A percentile compares a stretch with the other conserved stretches of the same genome.
These are phyloP conservation scores for Nymphaea thermarum DNA, from an alignment of 164 flowering plant genomes.

Conservation along the genomic window DNA sequence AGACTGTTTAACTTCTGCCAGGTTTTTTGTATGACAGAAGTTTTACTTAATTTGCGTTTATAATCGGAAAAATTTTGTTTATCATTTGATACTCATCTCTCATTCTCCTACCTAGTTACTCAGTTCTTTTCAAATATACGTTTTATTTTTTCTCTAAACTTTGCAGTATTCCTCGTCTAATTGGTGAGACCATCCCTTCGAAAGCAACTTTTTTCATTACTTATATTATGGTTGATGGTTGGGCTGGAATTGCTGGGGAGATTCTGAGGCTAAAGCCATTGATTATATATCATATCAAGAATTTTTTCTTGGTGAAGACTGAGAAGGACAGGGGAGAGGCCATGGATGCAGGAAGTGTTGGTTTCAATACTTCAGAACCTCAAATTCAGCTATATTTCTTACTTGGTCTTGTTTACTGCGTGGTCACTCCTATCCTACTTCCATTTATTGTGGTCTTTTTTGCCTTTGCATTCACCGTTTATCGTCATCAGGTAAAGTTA, in stretches of 20 bases:
- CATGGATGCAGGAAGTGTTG: slow-evolving; percentile 91
- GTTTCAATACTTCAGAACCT: slow-evolving; percentile 70
- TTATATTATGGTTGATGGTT: slow-evolving; percentile 92
- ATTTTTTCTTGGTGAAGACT: slow-evolving; percentile 71
- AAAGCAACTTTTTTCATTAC: slow-evolving; percentile 95
- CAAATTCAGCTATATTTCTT: slow-evolving; percentile 84
- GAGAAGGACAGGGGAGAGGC: slow-evolving; percentile 81
- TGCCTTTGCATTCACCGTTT: slow-evolving; percentile 63
- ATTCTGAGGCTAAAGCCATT: slow-evolving; percentile 66
- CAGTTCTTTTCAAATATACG: too few relatives aligned
- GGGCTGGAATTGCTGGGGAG: slow-evolving; percentile 93
- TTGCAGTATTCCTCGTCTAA: slow-evolving; percentile 63
- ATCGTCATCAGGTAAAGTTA: slow-evolving; percentile 72
- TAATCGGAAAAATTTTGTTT: too few relatives aligned
- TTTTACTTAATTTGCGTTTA: too few relatives aligned
- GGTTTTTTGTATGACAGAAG: too few relatives aligned
- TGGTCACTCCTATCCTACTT: slow-evolving; percentile 63
- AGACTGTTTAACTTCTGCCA: too few relatives aligned
- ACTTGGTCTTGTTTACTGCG: slow-evolving; percentile 82
- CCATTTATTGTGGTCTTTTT: slow-evolving; percentile 85
- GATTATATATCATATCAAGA: slow-evolving; percentile 62
- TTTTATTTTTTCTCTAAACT: not conserved
- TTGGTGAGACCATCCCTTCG: slow-evolving; percentile 82
- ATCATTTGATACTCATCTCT: too few relatives aligned
- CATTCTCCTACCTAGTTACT: too few relatives aligned